Evolutionary conservation across 768 basidiomycete species (phyloP), one percentile per base, ranked within the genome.

Genomic region (Leccinum imitatum): DNA sequence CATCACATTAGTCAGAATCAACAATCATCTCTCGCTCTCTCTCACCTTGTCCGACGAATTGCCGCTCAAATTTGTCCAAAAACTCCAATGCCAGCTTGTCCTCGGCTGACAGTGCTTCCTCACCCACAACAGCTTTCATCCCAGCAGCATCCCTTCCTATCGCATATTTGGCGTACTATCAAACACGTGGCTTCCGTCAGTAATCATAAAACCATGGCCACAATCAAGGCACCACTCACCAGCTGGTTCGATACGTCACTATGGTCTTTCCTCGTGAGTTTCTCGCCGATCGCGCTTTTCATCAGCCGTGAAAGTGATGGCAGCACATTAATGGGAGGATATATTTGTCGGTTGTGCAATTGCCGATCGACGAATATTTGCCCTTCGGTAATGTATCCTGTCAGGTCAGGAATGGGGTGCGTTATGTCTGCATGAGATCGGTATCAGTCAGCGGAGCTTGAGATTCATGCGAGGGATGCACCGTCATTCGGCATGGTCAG

Each of bases 401-500:
- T 98, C 75, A 98, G 82, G 85, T 98, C 96, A 71, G 96, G 96
- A 77, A 99, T 98, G 60, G 97, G 97, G 78, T 99, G 97, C n/a
- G 97, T 98, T 76, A 99, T 99, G 82, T 98, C 96, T 98, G 68
- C 21, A 63, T 53, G 60, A 60, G 60, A 60, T 64, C 72, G 58
- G 47, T 56, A 21, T 73, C 69, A 74, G 67, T 59, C 50, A 54
- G 47, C 70, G 54, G 62, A 66, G 50, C 61, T 58, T 60, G 60
- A 44, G 55, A 63, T 63, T 51, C 7, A 56, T 61, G 55, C 55
- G 66, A 59, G 46, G 54, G 65, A 74, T 83, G 79, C 77, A 92
- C 95, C 96, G 76, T 98, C 97, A 78, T 98, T 99, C 25, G 97
- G 97, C 97, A 99, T 99, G 61, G 97, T 98, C 58, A 99, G 83